phyloP scores from a whole-genome alignment of 257 asterid genomes.

The Nicotiana knightiana region DNA sequence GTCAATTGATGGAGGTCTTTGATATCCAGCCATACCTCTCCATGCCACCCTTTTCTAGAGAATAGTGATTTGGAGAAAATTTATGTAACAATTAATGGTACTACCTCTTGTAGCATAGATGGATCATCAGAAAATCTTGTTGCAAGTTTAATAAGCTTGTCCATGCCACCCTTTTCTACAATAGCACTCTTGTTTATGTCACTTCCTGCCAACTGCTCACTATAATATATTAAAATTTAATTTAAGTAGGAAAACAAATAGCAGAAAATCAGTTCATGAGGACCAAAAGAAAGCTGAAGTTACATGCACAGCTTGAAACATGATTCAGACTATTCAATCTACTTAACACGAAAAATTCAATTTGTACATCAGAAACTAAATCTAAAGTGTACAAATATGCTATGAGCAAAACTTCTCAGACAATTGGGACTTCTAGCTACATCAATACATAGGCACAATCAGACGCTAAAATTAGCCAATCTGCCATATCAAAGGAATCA shows the following conservation, averaged over 20 bases:
- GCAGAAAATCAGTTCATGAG: background rate
- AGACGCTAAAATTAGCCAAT: too few relatives aligned
- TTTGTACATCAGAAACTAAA: background rate
- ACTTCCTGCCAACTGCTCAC: constrained; percentile 90
- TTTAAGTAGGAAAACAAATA: background rate
- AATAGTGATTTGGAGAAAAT: background rate
- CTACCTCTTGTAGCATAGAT: constrained; percentile 78
- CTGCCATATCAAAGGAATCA: too few relatives aligned
- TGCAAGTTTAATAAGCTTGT: constrained; percentile 66
- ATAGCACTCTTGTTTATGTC: constrained; percentile 71
- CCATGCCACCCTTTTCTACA: constrained; percentile 74
- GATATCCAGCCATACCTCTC: background rate
- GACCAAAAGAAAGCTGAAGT: constrained; percentile 2
- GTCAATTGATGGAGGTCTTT: background rate
- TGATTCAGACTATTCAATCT: background rate
- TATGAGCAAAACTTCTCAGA: background rate
- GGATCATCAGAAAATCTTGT: constrained; percentile 69
- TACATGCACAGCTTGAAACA: background rate
- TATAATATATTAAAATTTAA: background rate
- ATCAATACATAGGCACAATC: background rate
- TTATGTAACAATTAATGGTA: background rate
- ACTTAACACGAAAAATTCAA: background rate
- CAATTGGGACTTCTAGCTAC: background rate
- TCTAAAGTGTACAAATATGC: background rate
- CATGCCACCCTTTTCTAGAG: background rate